These are phyloP conservation scores for Diphasiastrum complanatum DNA, from an alignment of 83 land plant genomes.

Conservation along the genomic window DNA sequence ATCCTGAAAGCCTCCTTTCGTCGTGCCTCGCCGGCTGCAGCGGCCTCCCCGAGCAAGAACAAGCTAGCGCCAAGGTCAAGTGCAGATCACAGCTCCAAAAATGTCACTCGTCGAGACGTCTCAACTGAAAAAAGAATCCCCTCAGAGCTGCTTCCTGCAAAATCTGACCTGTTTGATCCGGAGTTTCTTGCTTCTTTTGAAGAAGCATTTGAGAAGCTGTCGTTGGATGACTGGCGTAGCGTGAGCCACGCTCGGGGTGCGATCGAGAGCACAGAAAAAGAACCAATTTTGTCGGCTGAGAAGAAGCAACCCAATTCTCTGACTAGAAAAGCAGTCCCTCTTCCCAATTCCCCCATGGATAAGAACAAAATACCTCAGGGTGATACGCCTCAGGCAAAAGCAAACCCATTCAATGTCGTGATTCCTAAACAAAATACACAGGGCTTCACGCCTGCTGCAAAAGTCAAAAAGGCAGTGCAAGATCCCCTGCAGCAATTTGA, in stretches of 20 bases:
- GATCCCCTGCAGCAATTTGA: conserved; percentile 19
- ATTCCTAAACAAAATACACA: not conserved
- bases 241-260: conserved; percentile 8
- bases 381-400: not conserved
- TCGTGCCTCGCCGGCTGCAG: no score
- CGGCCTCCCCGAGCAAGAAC: no score
- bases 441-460: not conserved
- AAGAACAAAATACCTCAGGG: not conserved
- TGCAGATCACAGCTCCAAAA: no score
- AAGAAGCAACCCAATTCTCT: not conserved
- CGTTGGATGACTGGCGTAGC: conserved; percentile 13
- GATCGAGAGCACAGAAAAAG: no score
- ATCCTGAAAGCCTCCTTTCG: no score
- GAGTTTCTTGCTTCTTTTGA: conserved; percentile 27
- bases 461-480: not conserved
- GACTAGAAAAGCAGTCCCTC: not conserved
- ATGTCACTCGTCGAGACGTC: not conserved
- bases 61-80: no score
- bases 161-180: conserved; percentile 9
- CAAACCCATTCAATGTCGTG: not conserved
- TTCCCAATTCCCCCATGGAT: not conserved
- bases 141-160: not conserved
- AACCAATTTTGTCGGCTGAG: not conserved
- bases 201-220: conserved; percentile 18
- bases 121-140: not conserved